Percentiles rank a stretch among this genome's conserved stretches.
phyloP scores from a whole-genome alignment of 257 asterid species.

The Linderniella brevidens region DNA sequence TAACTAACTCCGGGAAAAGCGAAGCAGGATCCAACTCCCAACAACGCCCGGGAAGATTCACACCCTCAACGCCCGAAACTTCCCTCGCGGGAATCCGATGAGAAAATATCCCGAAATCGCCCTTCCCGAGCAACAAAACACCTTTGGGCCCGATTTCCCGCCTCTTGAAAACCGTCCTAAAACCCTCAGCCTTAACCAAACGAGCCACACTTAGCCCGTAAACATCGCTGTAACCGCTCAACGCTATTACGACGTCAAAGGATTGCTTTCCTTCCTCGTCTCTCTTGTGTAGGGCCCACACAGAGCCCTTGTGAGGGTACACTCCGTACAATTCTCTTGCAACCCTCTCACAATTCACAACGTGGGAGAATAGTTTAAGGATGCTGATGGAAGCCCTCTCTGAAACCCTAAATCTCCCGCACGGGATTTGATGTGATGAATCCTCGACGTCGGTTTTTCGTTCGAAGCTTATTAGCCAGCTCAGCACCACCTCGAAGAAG shows the following conservation, averaged over 20 bases:
- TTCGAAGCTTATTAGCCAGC: slow-evolving; percentile 54
- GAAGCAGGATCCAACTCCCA: slow-evolving; percentile 73
- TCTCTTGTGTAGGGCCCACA: slow-evolving; percentile 56
- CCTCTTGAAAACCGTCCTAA: slow-evolving; percentile 60
- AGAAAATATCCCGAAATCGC: slow-evolving; percentile 37
- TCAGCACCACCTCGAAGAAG: slow-evolving; percentile 50
- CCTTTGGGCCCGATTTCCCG: slow-evolving; percentile 45
- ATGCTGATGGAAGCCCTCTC: slow-evolving; percentile 26
- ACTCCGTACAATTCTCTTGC: slow-evolving; percentile 50
- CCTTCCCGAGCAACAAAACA: slow-evolving; percentile 26
- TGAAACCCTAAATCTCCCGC: slow-evolving; percentile 66
- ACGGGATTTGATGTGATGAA: slow-evolving; percentile 26
- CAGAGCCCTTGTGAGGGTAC: slow-evolving; percentile 73
- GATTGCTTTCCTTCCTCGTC: slow-evolving; percentile 12
- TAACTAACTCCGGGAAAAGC: too few relatives aligned
- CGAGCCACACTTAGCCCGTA: slow-evolving; percentile 59
- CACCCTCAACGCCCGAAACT: slow-evolving; percentile 52
- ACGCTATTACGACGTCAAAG: slow-evolving; percentile 34
- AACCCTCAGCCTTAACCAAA: slow-evolving; percentile 60
- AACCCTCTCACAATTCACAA: slow-evolving; percentile 52
- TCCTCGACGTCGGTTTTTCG: slow-evolving; percentile 25
- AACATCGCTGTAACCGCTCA: slow-evolving; percentile 46
- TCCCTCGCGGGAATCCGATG: slow-evolving; percentile 78
- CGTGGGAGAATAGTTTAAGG: slow-evolving; percentile 56
- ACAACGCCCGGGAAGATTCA: slow-evolving; percentile 51